Evolutionary conservation across 176 grass and related monocot species (phyloP).

Genomic region (Dendrocalamus sinicus): DNA sequence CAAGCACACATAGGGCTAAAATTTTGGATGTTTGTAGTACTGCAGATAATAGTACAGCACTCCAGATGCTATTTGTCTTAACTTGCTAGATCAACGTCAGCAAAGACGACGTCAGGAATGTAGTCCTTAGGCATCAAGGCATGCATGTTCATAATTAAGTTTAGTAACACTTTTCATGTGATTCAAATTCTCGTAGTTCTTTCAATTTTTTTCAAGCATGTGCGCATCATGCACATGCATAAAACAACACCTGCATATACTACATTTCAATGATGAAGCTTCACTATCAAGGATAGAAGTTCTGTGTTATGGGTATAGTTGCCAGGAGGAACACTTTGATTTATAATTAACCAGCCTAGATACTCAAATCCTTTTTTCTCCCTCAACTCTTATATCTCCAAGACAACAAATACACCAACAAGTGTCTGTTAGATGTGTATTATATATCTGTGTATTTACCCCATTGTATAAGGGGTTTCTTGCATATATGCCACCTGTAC

Average conservation of each 20-base stretch:
- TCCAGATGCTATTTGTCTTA: neutral
- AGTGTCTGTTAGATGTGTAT: too few relatives aligned
- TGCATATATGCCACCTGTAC: too few relatives aligned
- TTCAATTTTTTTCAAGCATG: neutral
- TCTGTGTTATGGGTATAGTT: neutral
- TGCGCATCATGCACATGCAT: constrained; percentile 1
- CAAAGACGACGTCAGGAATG: constrained; percentile 10
- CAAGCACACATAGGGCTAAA: neutral
- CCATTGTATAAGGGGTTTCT: too few relatives aligned
- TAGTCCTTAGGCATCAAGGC: neutral
- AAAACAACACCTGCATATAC: constrained; percentile 13
- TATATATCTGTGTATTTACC: too few relatives aligned
- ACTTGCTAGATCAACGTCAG: neutral
- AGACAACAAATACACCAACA: constrained; percentile 24
- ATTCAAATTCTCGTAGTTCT: constrained; percentile 10
- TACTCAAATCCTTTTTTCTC: constrained; percentile 1
- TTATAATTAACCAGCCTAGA: neutral
- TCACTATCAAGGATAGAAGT: constrained; percentile 3
- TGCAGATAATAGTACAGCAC: neutral
- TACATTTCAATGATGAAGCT: constrained; percentile 4
- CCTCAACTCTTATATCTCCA: constrained; percentile 4
- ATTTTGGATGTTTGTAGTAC: constrained; percentile 25
- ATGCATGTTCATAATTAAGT: constrained; percentile 23
- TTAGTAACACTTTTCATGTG: constrained; percentile 1
- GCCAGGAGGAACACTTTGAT: neutral